phyloP scores from a whole-genome alignment of 2,329 filamentous ascomycete genomes.

The Cylindrodendrum hubeiense region DNA sequence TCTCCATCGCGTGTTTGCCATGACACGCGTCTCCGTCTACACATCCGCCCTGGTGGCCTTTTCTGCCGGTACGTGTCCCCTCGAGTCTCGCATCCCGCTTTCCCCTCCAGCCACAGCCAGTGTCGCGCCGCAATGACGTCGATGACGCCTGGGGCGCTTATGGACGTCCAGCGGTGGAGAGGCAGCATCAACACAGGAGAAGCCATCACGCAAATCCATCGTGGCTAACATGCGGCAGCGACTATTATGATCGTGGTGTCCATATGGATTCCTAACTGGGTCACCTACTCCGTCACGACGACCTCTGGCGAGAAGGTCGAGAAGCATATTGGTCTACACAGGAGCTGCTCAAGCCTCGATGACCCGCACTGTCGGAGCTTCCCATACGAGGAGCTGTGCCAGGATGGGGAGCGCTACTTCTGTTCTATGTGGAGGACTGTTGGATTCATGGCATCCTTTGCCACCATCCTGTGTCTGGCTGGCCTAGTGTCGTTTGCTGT shows the following conservation, averaged over 20 bases:
- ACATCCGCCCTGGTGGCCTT: constrained; percentile 57
- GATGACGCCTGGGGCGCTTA: constrained; percentile 9
- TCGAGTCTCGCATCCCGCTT: not conserved
- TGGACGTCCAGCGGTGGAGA: not conserved
- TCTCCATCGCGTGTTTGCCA: constrained; percentile 38
- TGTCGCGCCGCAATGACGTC: constrained; percentile 42
- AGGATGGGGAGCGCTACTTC: constrained; percentile 73
- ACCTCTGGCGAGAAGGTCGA: constrained; percentile 60
- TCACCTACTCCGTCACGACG: constrained; percentile 70
- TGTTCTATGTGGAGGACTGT: constrained; percentile 93
- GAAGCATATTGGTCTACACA: constrained; percentile 82
- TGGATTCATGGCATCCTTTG: constrained; percentile 88
- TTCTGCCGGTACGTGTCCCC: constrained; percentile 54
- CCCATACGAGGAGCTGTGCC: constrained; percentile 50
- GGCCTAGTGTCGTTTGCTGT: constrained; percentile 84
- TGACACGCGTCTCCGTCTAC: constrained; percentile 61
- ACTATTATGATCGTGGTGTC: constrained; percentile 78
- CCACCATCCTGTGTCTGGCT: constrained; percentile 84
- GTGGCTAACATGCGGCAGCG: constrained; percentile 61
- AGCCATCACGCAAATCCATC: not conserved
- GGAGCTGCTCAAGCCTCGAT: constrained; percentile 79
- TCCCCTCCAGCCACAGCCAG: constrained; percentile 22
- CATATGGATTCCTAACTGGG: constrained; percentile 78
- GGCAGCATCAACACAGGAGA: not conserved
- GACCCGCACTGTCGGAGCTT: constrained; percentile 67